Base-by-base conservation (phyloP, 495 filamentous ascomycete species). In the Podospora appendiculata region DNA sequence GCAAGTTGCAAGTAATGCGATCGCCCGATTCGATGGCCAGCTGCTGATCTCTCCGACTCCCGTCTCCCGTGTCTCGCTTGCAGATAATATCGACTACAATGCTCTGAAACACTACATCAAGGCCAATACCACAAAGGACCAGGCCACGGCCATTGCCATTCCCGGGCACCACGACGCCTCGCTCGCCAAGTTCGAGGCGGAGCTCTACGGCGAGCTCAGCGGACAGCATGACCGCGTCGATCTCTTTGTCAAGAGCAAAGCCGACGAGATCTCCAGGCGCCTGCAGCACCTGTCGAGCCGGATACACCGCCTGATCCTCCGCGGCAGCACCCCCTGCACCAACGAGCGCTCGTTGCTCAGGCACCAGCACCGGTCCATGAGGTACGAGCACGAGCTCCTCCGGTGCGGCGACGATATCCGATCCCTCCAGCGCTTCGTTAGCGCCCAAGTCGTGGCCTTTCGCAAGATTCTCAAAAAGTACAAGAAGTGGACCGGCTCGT, bases 401-500 rank as follows among this genome's bases (percentile, higher is more conserved):
- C 62, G 79, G 57, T 83, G 79, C 52, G 80, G 80, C 35, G 75
- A 85, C 47, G 85, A 88, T 47, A 78, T 84, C 34, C 71, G 74
- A 48, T 72, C 71, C 3, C 65, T 89, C 11, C 71, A 76, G 32
- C 78, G 84, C 45, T 89, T 86, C 51, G 75, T 80, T 18, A 67
- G 71, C 45, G 80, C 81, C 14, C 86, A 89, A 62, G 68, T 79
- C 10, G 73, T 78, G 17, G 86, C 80, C 3, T 87, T 89, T 58
- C 74, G 72, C 53, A 89, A 89, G 66, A 79, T 89, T 6, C 69
- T 88, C 50, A 89, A 89, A 64, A 89, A 89, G 62, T 88, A 89
- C 69, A 70, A 70, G 70, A 87, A 85, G 69, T 89, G 85, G 85
- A 88, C 85, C 8, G 75, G 79, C 32, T 86, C 83, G 11, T 68